phyloP scores from a whole-genome alignment of 352 stramenopile species.

The Phytopythium delawarense region DNA sequence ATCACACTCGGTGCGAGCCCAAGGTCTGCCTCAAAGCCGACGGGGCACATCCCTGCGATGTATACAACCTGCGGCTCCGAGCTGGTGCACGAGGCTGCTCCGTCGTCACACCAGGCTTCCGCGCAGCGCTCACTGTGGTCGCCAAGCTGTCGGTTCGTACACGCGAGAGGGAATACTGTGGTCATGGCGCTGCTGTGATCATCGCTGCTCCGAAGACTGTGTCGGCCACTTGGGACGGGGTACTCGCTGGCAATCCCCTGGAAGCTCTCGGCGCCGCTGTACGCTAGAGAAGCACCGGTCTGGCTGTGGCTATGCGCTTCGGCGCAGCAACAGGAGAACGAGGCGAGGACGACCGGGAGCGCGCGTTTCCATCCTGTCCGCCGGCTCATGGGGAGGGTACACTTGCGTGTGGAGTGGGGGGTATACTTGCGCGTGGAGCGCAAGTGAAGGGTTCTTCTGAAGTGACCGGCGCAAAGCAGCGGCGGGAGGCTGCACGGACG shows the following conservation, averaged over 20 bases:
- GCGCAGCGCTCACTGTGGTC: slow-evolving; percentile 12
- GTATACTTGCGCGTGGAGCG: slow-evolving; percentile 6
- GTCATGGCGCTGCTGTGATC: background rate
- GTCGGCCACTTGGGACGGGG: background rate
- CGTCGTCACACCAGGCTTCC: slow-evolving; percentile 20
- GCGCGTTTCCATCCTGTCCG: background rate
- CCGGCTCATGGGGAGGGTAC: background rate
- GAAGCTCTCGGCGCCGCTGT: background rate
- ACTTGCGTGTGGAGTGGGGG: background rate
- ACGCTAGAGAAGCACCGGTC: background rate
- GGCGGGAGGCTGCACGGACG: background rate
- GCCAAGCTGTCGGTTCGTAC: background rate
- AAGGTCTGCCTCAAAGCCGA: slow-evolving; percentile 11
- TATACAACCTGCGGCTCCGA: slow-evolving; percentile 13
- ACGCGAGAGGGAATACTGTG: background rate
- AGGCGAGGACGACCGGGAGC: slow-evolving; percentile 4
- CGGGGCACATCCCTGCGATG: slow-evolving; percentile 12
- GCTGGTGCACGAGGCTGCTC: background rate
- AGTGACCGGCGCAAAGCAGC: background rate
- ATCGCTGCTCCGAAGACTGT: background rate
- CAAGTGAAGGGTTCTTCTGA: slow-evolving; percentile 1
- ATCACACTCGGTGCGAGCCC: slow-evolving; percentile 9
- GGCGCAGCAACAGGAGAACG: background rate
- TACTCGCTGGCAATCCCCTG: background rate
- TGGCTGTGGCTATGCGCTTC: background rate